phyloP scores from a whole-genome alignment of 306 rosid genomes.

The Lathyrus tuberosus region DNA sequence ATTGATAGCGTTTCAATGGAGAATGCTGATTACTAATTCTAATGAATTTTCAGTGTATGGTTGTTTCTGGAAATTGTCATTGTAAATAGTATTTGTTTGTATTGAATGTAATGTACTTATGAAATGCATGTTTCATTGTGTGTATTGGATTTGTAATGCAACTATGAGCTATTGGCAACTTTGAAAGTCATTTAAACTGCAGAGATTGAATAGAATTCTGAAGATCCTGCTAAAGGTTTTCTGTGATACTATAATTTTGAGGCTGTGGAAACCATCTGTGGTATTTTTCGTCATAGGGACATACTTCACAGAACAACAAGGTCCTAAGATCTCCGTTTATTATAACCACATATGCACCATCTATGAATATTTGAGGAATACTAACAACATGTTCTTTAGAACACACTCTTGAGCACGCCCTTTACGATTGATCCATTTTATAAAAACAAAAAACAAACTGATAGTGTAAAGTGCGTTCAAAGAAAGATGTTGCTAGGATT shows the following conservation, averaged over 20 bases:
- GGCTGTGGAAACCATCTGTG: too few species aligned
- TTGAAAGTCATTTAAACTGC: slow-evolving; percentile 11
- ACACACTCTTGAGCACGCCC: not conserved
- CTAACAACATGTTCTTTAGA: not conserved
- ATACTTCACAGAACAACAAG: too few species aligned
- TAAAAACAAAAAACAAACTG: too few species aligned
- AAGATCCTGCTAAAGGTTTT: slow-evolving; percentile 32
- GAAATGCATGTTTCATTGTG: slow-evolving; percentile 9
- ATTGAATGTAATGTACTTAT: not conserved
- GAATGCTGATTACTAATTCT: not conserved
- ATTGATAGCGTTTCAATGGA: slow-evolving; percentile 24
- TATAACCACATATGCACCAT: not conserved
- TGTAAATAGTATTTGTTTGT: not conserved
- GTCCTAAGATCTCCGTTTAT: not conserved
- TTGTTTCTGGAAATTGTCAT: slow-evolving; percentile 33
- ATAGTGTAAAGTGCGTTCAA: too few species aligned
- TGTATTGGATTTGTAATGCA: slow-evolving; percentile 31
- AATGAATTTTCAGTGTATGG: not conserved
- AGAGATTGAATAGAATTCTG: slow-evolving; percentile 4
- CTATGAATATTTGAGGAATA: not conserved
- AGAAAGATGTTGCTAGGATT: too few species aligned
- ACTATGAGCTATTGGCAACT: not conserved
- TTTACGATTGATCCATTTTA: too few species aligned
- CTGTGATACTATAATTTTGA: slow-evolving; percentile 4
- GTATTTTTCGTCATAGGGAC: too few species aligned